Evolutionary conservation across 352 stramenopile genomes (phyloP), one percentile per base, ranked within the genome.

Genomic region (Phytopythium sindhum): DNA sequence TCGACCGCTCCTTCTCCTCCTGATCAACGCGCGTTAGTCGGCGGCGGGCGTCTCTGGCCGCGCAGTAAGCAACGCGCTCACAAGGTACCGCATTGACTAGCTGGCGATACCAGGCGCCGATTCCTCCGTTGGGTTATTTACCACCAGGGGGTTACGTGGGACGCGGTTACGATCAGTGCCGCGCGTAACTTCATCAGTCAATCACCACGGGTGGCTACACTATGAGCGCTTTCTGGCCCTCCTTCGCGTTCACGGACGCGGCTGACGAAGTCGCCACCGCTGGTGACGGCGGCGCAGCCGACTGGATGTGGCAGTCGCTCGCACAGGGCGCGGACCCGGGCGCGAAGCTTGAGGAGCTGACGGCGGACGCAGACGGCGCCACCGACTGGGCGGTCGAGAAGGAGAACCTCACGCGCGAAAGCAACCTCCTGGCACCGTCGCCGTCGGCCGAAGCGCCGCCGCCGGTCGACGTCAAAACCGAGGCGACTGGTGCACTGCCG

Each of bases 221-320:
- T 6, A 53, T 53, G 47, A 53, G 47, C 47, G 47, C 47, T 19
- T 33, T 24, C 10, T 53, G 47, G 47, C 23, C 47, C 9, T 5
- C 23, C 1, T 53, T 53, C 24, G 10, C n/a, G 45, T 12, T 23
- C 2, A 19, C 21, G 45, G 45, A 52, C 45, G 23, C 24, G 24
- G 3, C 23, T 5, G 26, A 4, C 26, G 26, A n/a, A 21, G 44
- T 4, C 48, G 4, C 9, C 47, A 8, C 24, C 9, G 12, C 4
- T 5, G 48, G 1, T 26, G 26, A 35, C 14, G 28, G 15, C 48
- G 4, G 26, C 14, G 15, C 26, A 5, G 26, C 26, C 48, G 15
- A 39, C 12, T 55, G 48, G 48, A n/a, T 55, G 48, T 55, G 48
- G 48, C 48, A 55, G 26, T 55, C 48, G 48, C 48, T 55, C 26